Evolutionary conservation across 306 rosid genomes (phyloP), one percentile per base, ranked within the genome.

Genomic region (Vicia villosa): DNA sequence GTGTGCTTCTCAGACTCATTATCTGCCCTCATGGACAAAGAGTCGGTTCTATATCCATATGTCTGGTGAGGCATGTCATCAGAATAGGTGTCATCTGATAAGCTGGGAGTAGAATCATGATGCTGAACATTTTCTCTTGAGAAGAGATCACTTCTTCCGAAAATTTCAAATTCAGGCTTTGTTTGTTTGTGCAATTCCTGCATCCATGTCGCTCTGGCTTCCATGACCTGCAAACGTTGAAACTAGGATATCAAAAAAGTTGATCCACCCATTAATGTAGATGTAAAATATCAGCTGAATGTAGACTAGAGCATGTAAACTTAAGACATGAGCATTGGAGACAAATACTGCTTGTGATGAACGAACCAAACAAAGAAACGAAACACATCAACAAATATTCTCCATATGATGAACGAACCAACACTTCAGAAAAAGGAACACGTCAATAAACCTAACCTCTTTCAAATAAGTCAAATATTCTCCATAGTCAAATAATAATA

Each of bases 121-220:
- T 81, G 81, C 22, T 55, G 66, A 40, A 79, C 62, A 74, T 54
- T 75, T 77, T 81, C 86, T 69, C 74, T 86, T 22, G 74, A 41
- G 76, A 66, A 79, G 28, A 79, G 77, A 74, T 74, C 43, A 66
- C 81, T 80, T 78, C 88, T 80, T 52, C 87, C 83, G 37, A 65
- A 77, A 81, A 79, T 68, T 68, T 82, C 85, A 69, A 78, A 63
- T 68, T 84, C 90, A 41, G 82, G 83, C 57, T 80, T 78, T 42
- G 74, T 82, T 70, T 85, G 88, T 83, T 82, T 81, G 10, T 93
- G 98, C 83, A 88, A 83, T 81, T 90, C 97, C 75, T 90, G 85
- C 98, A 93, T 93, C 98, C 98, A 93, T 85, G 79, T 76, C 42
- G 91, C 77, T 87, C 97, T 82, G 54, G 97, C 97, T 64, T 63